Percentiles rank a stretch among this genome's conserved stretches.
phyloP scores from a whole-genome alignment of 1,284 basidiomycete species.

The Acaromyces ingoldii region DNA sequence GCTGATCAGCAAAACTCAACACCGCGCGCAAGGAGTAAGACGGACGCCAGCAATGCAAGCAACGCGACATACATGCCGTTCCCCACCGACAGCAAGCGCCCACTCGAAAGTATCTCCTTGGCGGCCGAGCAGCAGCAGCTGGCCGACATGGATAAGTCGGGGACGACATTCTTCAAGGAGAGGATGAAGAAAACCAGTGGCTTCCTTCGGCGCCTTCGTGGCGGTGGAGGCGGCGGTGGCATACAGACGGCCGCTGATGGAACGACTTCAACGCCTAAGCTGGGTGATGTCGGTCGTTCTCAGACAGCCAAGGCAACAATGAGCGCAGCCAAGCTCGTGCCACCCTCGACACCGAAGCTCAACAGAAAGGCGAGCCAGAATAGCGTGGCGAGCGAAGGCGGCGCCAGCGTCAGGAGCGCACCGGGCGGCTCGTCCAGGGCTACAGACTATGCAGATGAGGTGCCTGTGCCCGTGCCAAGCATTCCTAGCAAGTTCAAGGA shows the following conservation, averaged over 20 bases:
- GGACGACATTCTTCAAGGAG: conserved; percentile 22
- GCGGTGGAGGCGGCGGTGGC: not conserved
- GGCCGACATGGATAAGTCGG: no score
- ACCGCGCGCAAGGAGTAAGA: not conserved
- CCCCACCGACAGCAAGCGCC: conserved; percentile 19
- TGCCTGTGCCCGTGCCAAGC: not conserved
- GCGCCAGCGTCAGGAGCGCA: not conserved
- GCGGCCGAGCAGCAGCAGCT: not conserved
- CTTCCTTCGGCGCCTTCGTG: conserved; percentile 20
- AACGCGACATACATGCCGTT: not conserved
- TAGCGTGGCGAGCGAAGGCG: conserved; percentile 5
- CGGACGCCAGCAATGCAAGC: not conserved
- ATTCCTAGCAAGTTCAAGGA: conserved; percentile 1
- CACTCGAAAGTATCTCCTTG: conserved; percentile 1
- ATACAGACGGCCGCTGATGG: no score
- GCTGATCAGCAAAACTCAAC: no score
- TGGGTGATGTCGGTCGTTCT: not conserved
- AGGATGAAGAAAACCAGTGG: conserved; percentile 46
- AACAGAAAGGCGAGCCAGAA: conserved; percentile 1
- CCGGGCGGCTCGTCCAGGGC: not conserved
- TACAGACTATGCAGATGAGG: not conserved
- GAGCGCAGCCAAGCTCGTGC: not conserved
- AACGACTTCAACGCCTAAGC: not conserved
- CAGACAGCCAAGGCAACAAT: no score
- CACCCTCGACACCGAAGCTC: not conserved